phyloP scores from a whole-genome alignment of 768 basidiomycete species.

The Tricholoma sp. region DNA sequence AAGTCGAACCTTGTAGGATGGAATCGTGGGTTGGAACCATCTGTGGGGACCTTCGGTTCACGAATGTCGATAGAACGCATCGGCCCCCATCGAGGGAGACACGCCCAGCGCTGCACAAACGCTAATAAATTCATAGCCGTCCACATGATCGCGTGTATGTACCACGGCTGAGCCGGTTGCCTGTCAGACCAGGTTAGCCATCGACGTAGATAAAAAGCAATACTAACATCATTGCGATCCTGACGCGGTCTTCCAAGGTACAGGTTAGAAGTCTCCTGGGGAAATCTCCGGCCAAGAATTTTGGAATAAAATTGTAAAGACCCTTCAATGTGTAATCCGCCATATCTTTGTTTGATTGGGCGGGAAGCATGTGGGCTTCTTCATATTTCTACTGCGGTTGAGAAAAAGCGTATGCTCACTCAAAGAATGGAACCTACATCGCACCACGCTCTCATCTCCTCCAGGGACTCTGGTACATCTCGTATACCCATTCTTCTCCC shows the following conservation, averaged over 20 bases:
- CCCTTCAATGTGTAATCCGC: slow-evolving; percentile 36
- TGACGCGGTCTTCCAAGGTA: slow-evolving; percentile 35
- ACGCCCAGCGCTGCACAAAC: slow-evolving; percentile 31
- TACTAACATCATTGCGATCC: slow-evolving; percentile 43
- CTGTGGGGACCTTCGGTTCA: slow-evolving; percentile 9
- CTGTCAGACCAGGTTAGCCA: slow-evolving; percentile 16
- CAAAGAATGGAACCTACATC: slow-evolving; percentile 20
- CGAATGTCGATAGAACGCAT: slow-evolving; percentile 16
- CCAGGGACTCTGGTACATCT: slow-evolving; percentile 37
- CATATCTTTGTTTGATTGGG: slow-evolving; percentile 32
- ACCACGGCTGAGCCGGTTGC: slow-evolving; percentile 31
- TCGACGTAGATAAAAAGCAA: not conserved
- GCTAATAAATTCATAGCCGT: slow-evolving; percentile 15
- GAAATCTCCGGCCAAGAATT: slow-evolving; percentile 32
- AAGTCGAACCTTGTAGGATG: slow-evolving; percentile 27
- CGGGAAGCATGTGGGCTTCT: slow-evolving; percentile 34
- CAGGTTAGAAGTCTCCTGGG: slow-evolving; percentile 25
- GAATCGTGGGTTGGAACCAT: slow-evolving; percentile 23
- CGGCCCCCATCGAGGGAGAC: slow-evolving; percentile 30
- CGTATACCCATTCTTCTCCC: slow-evolving; percentile 42
- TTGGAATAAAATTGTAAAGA: slow-evolving; percentile 31
- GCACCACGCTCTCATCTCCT: slow-evolving; percentile 34
- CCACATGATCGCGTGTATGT: slow-evolving; percentile 22
- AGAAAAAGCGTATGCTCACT: too few species aligned
- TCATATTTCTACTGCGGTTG: slow-evolving; percentile 33